A percentile compares a stretch with the other conserved stretches of the same genome.
Conservation (phyloP, 1,284 basidiomycete species). For the Cutaneotrichosporon dermatis region DNA sequence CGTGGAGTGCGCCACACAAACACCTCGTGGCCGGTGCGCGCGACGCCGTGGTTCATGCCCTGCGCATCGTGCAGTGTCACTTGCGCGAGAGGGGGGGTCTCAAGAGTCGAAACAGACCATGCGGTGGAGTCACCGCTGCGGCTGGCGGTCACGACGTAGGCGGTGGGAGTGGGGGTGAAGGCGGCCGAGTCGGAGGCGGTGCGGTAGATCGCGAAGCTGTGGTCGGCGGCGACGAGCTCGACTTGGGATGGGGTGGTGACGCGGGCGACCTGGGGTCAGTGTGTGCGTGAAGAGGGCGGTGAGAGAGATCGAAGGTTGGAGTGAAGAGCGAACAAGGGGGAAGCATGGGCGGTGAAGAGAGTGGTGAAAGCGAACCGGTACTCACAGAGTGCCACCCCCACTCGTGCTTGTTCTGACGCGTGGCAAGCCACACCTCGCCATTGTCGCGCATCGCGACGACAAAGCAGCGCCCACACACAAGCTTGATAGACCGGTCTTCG, state of each 20-base stretch:
- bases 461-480: background rate
- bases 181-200: background rate
- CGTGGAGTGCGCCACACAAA: background rate
- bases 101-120: background rate
- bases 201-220: background rate
- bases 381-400: slow-evolving; percentile 1
- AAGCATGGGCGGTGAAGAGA: too few relatives aligned
- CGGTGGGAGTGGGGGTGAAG: background rate
- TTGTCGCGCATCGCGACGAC: slow-evolving; percentile 2
- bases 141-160: background rate
- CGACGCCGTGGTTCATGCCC: slow-evolving; percentile 1
- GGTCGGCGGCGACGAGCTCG: background rate
- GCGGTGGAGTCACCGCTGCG: background rate
- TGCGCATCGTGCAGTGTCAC: background rate
- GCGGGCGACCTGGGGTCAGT: background rate
- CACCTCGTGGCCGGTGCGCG: background rate
- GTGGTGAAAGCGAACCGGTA: too few relatives aligned
- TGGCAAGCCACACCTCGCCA: slow-evolving; percentile 1
- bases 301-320: too few relatives aligned
- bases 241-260: background rate
- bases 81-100: background rate
- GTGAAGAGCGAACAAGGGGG: too few relatives aligned
- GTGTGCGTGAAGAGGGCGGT: background rate
- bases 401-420: background rate
- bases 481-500: slow-evolving; percentile 1